Base-by-base conservation (phyloP, 2,329 filamentous ascomycete species). In the Calonectria multiphialidica region DNA sequence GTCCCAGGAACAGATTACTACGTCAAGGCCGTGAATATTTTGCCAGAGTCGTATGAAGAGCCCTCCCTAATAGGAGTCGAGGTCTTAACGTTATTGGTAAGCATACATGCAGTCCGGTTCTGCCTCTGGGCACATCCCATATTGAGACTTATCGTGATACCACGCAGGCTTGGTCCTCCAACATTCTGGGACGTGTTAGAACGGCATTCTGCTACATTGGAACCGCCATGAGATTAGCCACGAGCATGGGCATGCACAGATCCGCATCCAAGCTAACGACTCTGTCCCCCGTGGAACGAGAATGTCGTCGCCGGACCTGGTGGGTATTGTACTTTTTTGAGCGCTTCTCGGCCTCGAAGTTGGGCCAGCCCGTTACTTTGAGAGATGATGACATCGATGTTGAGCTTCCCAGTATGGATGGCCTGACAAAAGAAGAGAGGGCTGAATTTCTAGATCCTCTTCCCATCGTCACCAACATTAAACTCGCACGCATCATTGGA, bases 1-100 rank as follows among this genome's bases (percentile, higher is more conserved):
- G 84, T 87, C 1, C 85, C 86, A 0, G 86, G 86, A 0, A 86
- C 84, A 1, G 82, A 82, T 1, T 87, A 86, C 55, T 87, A 86
- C 74, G 80, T 85, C 3, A 79, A 80, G 8, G 81, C 86, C 0
- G 80, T 87, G 65, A 82, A 80, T 2, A 57, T 86, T 23, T 78
- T 86, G 15, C 84, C 84, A n/a, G 82, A 87, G 21, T 75, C 83
- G 0, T 84, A 83, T 13, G 86, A 87, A 59, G 80, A 86, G 59
- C 85, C 86, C 0, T 86, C 82, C 3, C 78, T 87, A 42, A 82
- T 84, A 49, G 84, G 86, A n/a, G 77, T 87, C 1, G 86, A 87
- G 66, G 85, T 84, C 1, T 74, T 87, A 8, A 77, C 85, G 1
- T 33, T 74, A 71, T 0, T 81, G 1, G 76, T 78, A 42, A 68